Base-by-base conservation (phyloP, 1,139 yeast species). In the Zhuliangozyma parablackwelliae region DNA sequence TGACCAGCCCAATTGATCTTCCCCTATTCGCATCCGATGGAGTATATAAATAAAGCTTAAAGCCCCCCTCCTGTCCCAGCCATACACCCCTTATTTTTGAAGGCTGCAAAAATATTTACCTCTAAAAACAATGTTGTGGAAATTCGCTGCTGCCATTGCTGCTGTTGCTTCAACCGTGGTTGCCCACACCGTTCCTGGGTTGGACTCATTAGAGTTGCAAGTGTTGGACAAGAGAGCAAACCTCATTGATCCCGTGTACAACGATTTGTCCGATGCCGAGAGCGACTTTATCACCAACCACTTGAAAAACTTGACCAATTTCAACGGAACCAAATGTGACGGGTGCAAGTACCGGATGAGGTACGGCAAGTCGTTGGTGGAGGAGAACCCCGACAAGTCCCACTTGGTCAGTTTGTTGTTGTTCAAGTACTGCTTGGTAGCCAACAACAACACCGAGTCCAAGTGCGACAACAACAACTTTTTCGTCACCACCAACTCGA, bases 391-490 rank as follows among this genome's bases (percentile, higher is more conserved):
- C 2, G 61, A 61, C 3, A 53, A 65, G 37, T 51, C 57, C 32
- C 71, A 67, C 46, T 59, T 68, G 48, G 53, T 67, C 30, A 53
- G 65, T 33, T 56, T 68, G 35, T 49, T 65, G 30, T 51, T 68
- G 32, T 67, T 59, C 54, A 57, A 65, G 43, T 53, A 63, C 42
- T 68, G 73, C 50, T 43, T 66, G 30, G 46, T 42, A n/a, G 38
- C 45, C 30, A 53, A 68, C 44, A 56, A 64, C 27, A 51, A 54
- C n/a, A 48, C 52, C 20, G 67, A 64, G 34, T 35, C 53, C 28
- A 57, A 55, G 35, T 68, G 73, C 51, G 61, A 62, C 38, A 54
- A 60, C 29, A 45, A 47, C 29, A 72, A 68, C 41, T 68, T 68
- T 44, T 68, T 68, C 43, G 52, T 68, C 39, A 61, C 68, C 31